phyloP scores from a whole-genome alignment of 148 eudicot species.

The Persicaria maculosa region DNA sequence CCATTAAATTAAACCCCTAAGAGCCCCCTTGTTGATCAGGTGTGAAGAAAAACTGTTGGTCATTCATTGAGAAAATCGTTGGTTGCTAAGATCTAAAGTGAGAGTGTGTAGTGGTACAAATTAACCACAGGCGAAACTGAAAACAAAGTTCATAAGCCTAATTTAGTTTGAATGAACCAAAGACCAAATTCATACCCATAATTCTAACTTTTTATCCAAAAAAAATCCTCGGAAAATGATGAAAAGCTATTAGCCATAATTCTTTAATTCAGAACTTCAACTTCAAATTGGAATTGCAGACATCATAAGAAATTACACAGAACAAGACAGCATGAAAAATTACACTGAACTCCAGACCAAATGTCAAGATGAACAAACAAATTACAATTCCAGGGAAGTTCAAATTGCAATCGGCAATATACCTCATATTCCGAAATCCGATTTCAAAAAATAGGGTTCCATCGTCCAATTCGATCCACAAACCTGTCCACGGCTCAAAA shows the following conservation, averaged over 20 bases:
- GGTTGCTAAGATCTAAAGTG: neutral
- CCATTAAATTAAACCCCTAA: neutral
- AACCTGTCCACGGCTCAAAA: neutral
- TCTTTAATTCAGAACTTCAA: neutral
- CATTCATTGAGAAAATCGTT: neutral
- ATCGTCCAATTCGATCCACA: neutral
- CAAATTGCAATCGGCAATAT: neutral
- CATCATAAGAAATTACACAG: neutral
- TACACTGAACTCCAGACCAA: neutral
- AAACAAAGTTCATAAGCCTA: neutral
- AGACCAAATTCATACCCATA: neutral
- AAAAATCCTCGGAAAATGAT: neutral
- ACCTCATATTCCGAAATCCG: neutral
- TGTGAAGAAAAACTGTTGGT: neutral
- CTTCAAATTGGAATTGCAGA: neutral
- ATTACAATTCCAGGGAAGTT: neutral
- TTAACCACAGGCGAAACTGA: neutral
- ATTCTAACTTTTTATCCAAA: neutral
- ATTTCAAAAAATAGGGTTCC: neutral
- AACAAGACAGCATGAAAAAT: neutral
- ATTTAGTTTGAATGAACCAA: neutral
- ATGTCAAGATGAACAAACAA: neutral
- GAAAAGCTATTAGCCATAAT: neutral
- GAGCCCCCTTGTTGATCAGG: neutral
- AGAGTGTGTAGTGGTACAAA: neutral